Base-by-base conservation (phyloP, 2,329 filamentous ascomycete genomes). In the Phyllosticta citrichinensis region DNA sequence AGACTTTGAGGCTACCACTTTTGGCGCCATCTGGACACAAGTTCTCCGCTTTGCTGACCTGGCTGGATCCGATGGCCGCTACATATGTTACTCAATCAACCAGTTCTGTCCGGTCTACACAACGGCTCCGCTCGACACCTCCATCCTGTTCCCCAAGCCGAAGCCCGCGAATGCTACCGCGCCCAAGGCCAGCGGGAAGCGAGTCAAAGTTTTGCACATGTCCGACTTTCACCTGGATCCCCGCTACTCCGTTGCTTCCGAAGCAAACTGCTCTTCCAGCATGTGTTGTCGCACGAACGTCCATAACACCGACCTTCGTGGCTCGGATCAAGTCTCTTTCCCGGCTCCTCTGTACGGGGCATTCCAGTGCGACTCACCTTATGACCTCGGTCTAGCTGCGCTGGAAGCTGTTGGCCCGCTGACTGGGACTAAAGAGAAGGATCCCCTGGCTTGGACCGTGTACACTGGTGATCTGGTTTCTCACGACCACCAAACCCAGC, bases 401-500 rank as follows among this genome's bases (percentile, higher is more conserved):
- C 68, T 84, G 17, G 77, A 84, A 68, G 79, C 82, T 1, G 77
- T 84, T 50, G 79, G 75, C 1, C 78, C 82, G 6, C 67, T 85
- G 66, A 84, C 82, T 1, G 82, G 82, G 3, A 84, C 81, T 9
- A 67, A 69, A 2, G 51, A 56, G 24, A 64, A 75, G 2, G 66
- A 76, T 4, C 75, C 78, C 5, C 73, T 82, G 10, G 82, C 77
- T 0, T 83, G 80, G 74, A 78, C 79, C 0, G 69, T 84, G 20
- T 84, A 83, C 65, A 84, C 81, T 1, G 81, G 82, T 6, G 82
- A 84, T 65, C 70, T 84, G 17, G 78, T 81, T 1, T 79, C 81
- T 4, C 82, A 84, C 66, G 82, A 84, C 56, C 68, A 77, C 0
- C 75, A 81, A 62, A 74, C 75, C 52, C 73, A 83, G 67, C 73